Conservation (phyloP, 1,284 basidiomycete species). For the Earliella scabrosa region DNA sequence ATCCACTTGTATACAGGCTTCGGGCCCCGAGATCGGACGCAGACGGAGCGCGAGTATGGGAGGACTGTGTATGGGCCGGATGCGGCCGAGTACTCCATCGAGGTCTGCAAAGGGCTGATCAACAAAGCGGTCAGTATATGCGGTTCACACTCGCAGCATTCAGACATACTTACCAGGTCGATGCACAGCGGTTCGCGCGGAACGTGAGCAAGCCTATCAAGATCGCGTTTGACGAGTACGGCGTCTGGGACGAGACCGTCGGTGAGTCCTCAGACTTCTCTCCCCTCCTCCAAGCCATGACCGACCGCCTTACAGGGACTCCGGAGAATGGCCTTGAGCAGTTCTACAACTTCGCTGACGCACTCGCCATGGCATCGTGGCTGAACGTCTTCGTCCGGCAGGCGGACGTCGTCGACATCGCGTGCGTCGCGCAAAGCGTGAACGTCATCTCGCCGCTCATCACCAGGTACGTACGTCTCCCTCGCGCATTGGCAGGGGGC, state of each 20-base stretch:
- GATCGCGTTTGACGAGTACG: conserved; percentile 60
- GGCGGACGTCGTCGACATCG: conserved; percentile 62
- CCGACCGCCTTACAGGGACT: conserved; percentile 25
- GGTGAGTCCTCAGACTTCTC: no score
- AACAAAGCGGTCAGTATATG: conserved; percentile 29
- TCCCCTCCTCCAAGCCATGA: no score
- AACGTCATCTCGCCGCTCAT: conserved; percentile 59
- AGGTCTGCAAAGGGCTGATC: conserved; percentile 52
- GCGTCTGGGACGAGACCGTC: conserved; percentile 51
- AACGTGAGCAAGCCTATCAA: conserved; percentile 28
- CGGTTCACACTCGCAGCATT: background rate
- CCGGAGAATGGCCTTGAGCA: conserved; percentile 62
- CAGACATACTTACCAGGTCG: no score
- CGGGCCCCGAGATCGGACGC: conserved; percentile 29
- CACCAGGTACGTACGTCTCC: conserved; percentile 19
- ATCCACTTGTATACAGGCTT: conserved; percentile 35
- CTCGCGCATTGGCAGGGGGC: background rate
- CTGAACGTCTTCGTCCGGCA: conserved; percentile 68
- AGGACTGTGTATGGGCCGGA: conserved; percentile 40
- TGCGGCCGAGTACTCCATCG: conserved; percentile 51
- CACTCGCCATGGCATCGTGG: conserved; percentile 63
- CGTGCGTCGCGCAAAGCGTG: conserved; percentile 66
- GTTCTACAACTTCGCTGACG: conserved; percentile 64
- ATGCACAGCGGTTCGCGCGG: conserved; percentile 23
- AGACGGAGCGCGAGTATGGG: conserved; percentile 29